Evolutionary conservation across 495 filamentous ascomycete genomes (phyloP).

Genomic region (Cercophora samala): DNA sequence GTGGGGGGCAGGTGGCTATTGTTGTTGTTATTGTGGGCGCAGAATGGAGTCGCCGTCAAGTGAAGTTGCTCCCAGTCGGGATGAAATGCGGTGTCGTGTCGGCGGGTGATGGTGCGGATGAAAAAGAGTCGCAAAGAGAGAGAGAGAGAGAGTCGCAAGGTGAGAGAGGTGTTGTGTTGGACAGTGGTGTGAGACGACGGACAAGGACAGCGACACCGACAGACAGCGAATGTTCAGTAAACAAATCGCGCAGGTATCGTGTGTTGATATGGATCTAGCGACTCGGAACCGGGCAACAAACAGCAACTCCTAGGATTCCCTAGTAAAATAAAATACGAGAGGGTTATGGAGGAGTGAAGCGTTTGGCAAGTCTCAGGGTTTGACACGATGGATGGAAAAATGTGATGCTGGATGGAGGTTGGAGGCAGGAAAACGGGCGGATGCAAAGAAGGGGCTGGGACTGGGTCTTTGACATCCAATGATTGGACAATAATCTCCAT

Average conservation of each 20-base stretch:
- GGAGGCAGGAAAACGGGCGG: slow-evolving; percentile 14
- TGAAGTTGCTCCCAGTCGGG: background rate
- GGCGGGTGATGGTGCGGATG: background rate
- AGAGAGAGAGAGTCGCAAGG: background rate
- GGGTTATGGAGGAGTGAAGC: background rate
- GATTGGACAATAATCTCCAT: background rate
- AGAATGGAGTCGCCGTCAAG: background rate
- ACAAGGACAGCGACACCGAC: background rate
- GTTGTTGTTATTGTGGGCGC: slow-evolving; percentile 1
- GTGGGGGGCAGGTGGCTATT: background rate
- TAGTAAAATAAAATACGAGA: slow-evolving; percentile 2
- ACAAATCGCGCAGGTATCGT: slow-evolving; percentile 16
- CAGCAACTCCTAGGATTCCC: slow-evolving; percentile 15
- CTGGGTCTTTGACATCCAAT: background rate
- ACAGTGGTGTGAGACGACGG: background rate
- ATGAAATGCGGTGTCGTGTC: background rate
- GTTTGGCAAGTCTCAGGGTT: slow-evolving; percentile 5
- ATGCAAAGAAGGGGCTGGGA: slow-evolving; percentile 24
- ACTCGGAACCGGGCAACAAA: slow-evolving; percentile 16
- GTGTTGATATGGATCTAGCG: background rate
- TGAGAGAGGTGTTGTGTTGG: background rate
- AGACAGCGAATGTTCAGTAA: background rate
- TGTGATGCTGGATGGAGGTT: slow-evolving; percentile 10
- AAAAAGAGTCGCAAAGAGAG: background rate
- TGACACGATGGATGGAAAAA: background rate